phyloP scores from a whole-genome alignment of 2,329 filamentous ascomycete species.

The Pestalotiopsis sp. region DNA sequence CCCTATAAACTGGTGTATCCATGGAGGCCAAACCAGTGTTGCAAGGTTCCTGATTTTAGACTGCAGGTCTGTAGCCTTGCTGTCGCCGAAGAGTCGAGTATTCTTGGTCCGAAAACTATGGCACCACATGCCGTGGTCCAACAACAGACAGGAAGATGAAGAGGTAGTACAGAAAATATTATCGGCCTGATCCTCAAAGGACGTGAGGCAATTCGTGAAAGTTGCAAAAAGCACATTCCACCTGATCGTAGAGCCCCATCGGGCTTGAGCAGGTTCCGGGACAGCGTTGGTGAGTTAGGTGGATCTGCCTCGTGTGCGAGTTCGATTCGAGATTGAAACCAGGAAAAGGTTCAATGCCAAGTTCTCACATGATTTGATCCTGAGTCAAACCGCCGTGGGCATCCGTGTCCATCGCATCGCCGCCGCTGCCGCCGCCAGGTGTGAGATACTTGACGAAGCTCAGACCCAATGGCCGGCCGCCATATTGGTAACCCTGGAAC shows the following conservation, averaged over 20 bases:
- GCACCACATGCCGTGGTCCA: neutral
- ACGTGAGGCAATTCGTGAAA: neutral
- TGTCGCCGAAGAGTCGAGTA: neutral
- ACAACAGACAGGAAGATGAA: slow-evolving; percentile 1
- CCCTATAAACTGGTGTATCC: neutral
- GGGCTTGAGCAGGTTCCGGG: neutral
- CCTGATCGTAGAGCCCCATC: neutral
- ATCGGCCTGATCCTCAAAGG: neutral
- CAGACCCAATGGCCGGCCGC: slow-evolving; percentile 88
- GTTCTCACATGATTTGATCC: slow-evolving; percentile 89
- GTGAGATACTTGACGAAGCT: slow-evolving; percentile 93
- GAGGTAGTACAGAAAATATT: slow-evolving; percentile 14
- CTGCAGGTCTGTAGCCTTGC: neutral
- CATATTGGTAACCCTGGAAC: slow-evolving; percentile 97
- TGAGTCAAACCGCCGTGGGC: slow-evolving; percentile 81
- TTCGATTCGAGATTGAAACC: neutral
- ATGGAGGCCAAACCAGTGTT: neutral
- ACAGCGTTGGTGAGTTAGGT: neutral
- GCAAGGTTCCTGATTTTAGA: neutral
- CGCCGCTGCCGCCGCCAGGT: slow-evolving; percentile 59
- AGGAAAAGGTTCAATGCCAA: neutral
- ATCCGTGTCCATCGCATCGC: slow-evolving; percentile 82
- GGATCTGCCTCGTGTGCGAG: neutral
- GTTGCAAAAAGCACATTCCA: neutral
- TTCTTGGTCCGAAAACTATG: neutral